phyloP scores from a whole-genome alignment of 148 eudicot species.

The Vaccinium myrtillus region DNA sequence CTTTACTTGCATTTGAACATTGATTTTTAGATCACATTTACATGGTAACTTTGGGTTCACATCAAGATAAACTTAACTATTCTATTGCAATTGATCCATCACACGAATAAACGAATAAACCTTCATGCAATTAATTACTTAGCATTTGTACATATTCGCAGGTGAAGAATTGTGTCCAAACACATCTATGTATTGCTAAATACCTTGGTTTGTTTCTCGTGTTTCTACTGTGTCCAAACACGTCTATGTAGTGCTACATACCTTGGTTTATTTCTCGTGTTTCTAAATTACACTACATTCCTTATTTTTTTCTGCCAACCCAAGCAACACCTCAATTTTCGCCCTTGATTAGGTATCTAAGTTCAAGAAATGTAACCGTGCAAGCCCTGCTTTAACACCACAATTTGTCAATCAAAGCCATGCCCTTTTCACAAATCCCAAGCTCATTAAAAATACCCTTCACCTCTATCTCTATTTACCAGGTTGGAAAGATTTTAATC shows the following conservation, averaged over 20 bases:
- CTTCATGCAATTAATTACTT: background rate
- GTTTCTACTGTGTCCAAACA: background rate
- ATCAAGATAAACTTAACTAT: background rate
- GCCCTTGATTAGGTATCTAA: background rate
- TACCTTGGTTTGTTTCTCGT: background rate
- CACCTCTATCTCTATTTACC: background rate
- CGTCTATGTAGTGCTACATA: background rate
- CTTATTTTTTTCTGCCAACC: background rate
- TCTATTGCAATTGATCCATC: background rate
- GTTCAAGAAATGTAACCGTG: background rate
- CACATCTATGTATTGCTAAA: background rate
- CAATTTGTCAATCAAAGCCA: background rate
- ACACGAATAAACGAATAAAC: background rate
- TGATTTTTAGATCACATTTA: background rate
- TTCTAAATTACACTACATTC: background rate
- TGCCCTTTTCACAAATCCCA: background rate
- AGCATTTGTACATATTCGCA: background rate
- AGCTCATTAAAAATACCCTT: background rate
- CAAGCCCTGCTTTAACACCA: background rate
- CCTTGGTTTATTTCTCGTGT: background rate
- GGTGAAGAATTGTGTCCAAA: background rate
- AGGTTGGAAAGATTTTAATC: background rate
- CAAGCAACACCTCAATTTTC: background rate
- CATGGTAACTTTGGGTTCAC: background rate
- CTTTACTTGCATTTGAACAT: constrained; percentile 2